Conservation (phyloP, 441 rosid genomes). For the Cnidoscolus chayamansa region DNA sequence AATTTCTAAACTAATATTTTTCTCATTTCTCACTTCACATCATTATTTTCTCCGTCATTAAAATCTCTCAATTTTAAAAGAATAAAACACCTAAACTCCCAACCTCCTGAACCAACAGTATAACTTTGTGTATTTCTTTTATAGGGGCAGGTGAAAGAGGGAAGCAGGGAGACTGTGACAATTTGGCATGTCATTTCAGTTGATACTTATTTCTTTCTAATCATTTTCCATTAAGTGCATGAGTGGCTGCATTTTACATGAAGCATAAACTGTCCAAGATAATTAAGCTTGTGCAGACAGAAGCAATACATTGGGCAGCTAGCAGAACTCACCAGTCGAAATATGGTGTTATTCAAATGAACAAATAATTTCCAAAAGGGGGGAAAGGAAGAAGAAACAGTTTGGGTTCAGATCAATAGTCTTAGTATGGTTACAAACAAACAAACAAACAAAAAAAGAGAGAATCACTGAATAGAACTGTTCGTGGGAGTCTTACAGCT, state of each 20-base stretch:
- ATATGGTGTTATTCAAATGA: not conserved
- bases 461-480: not conserved
- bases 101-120: not conserved
- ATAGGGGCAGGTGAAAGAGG: not conserved
- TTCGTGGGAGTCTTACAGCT: conserved; percentile 39
- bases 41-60: not conserved
- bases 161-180: not conserved
- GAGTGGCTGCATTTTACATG: no score
- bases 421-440: no score
- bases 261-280: not conserved
- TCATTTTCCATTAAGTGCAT: not conserved
- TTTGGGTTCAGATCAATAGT: not conserved
- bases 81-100: conserved; percentile 6
- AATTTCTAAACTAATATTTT: not conserved
- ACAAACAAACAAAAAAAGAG: not conserved
- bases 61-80: not conserved
- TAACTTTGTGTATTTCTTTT: not conserved
- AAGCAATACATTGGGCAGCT: not conserved
- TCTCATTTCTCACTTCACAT: not conserved
- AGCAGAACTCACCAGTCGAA: not conserved
- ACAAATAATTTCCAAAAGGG: not conserved
- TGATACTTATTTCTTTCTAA: not conserved
- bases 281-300: not conserved
- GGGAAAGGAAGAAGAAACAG: not conserved
- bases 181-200: not conserved